Conservation (phyloP, 345 rosid species). For the Mercurialis annua region DNA sequence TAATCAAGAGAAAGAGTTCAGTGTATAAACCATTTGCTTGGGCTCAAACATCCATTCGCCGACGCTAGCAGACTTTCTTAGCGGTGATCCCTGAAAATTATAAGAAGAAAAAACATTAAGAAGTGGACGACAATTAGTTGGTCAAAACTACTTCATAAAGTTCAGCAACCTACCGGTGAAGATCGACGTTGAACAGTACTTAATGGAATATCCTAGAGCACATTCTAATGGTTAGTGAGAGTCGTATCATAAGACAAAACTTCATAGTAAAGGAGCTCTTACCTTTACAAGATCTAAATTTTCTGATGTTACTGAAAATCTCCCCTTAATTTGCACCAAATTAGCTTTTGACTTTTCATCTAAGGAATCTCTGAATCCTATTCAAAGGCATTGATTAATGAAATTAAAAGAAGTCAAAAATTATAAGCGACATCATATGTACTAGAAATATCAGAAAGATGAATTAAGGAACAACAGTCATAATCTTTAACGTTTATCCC, state of each 20-base stretch:
- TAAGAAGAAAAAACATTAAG: conserved; percentile 25
- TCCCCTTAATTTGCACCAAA: conserved; percentile 91
- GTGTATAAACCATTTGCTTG: conserved; percentile 52
- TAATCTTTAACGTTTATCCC: conserved; percentile 2
- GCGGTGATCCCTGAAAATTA: conserved; percentile 67
- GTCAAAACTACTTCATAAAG: conserved; percentile 23
- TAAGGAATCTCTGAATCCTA: conserved; percentile 87
- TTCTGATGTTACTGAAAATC: conserved; percentile 98
- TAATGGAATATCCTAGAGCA: conserved; percentile 79
- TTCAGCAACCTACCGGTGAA: conserved; percentile 63
- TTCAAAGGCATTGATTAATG: neutral
- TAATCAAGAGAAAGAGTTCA: conserved; percentile 13
- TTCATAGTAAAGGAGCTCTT: conserved; percentile 23
- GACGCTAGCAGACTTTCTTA: conserved; percentile 93
- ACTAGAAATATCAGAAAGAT: neutral
- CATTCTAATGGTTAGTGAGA: conserved; percentile 45
- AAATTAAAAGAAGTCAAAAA: neutral
- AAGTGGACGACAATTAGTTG: conserved; percentile 7
- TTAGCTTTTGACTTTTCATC: conserved; percentile 92
- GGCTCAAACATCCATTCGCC: conserved; percentile 85
- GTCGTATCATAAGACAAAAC: conserved; percentile 16
- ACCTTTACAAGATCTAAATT: conserved; percentile 94
- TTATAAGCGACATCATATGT: neutral
- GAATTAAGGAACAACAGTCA: conserved; percentile 8
- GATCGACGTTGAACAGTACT: conserved; percentile 74